These are phyloP conservation scores for Lagenidium giganteum DNA, from an alignment of 352 stramenopile species.

Conservation along the genomic window DNA sequence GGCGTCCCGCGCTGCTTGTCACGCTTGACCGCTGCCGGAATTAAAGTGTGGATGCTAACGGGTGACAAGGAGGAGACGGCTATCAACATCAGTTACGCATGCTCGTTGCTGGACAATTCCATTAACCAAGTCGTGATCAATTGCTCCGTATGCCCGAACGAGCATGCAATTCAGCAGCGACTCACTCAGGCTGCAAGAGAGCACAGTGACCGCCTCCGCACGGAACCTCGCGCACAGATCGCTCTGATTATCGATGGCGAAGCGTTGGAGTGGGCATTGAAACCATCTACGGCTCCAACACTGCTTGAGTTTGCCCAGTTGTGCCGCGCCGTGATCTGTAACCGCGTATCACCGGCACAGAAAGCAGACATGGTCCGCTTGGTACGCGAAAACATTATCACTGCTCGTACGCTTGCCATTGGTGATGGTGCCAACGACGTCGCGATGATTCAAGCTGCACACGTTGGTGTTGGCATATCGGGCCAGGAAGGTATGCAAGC, in stretches of 20 bases:
- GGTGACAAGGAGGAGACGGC: conserved; percentile 87
- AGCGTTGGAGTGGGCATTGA: conserved; percentile 56
- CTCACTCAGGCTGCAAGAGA: conserved; percentile 38
- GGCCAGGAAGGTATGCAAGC: conserved; percentile 94
- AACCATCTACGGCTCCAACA: conserved; percentile 33
- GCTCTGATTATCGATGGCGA: conserved; percentile 72
- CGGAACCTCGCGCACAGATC: conserved; percentile 40
- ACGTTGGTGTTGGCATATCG: conserved; percentile 92
- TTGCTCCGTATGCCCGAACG: conserved; percentile 52
- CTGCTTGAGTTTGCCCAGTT: conserved; percentile 57
- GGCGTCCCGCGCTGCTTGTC: conserved; percentile 84
- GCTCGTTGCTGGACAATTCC: conserved; percentile 73
- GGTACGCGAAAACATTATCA: conserved; percentile 50
- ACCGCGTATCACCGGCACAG: conserved; percentile 80
- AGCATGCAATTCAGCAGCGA: conserved; percentile 60
- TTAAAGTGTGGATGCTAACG: conserved; percentile 87
- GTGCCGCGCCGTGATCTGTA: conserved; percentile 80
- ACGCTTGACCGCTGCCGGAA: conserved; percentile 72
- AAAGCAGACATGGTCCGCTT: conserved; percentile 81
- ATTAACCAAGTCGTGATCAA: conserved; percentile 83
- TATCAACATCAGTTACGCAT: conserved; percentile 91
- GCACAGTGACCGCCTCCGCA: conserved; percentile 37
- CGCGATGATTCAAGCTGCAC: conserved; percentile 92
- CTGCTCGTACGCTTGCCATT: conserved; percentile 79
- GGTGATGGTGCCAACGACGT: conserved; percentile 94